Evolutionary conservation across 2,329 filamentous ascomycete species (phyloP).

Genomic region (Aspergillus puulaauensis): DNA sequence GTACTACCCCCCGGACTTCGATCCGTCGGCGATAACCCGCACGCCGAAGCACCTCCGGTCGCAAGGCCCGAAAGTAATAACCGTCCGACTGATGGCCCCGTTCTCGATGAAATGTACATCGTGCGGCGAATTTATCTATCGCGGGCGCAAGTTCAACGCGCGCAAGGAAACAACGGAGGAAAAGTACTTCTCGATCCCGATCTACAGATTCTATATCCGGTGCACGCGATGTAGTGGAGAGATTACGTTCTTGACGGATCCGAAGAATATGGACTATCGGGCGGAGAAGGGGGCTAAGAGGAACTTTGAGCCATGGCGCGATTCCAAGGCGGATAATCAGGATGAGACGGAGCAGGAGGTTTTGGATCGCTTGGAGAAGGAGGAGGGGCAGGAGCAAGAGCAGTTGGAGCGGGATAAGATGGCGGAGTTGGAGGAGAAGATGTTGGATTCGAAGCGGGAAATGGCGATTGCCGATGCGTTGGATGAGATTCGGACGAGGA

Average conservation of each 20-base stretch:
- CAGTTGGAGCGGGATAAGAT: slow-evolving; percentile 83
- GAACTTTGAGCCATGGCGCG: slow-evolving; percentile 90
- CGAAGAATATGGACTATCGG: slow-evolving; percentile 88
- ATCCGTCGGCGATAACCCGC: slow-evolving; percentile 76
- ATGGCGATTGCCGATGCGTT: slow-evolving; percentile 96
- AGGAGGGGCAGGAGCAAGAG: slow-evolving; percentile 64
- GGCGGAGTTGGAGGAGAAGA: slow-evolving; percentile 93
- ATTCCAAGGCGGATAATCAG: slow-evolving; percentile 53
- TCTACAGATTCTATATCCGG: slow-evolving; percentile 86
- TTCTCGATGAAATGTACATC: slow-evolving; percentile 74
- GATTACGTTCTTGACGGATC: slow-evolving; percentile 92
- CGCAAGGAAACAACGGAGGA: slow-evolving; percentile 90
- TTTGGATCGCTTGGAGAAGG: slow-evolving; percentile 76
- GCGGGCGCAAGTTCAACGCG: slow-evolving; percentile 92
- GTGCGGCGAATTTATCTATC: slow-evolving; percentile 78
- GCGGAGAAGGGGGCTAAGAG: slow-evolving; percentile 80
- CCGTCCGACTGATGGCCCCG: slow-evolving; percentile 86
- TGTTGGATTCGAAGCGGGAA: slow-evolving; percentile 85
- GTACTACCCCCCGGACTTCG: slow-evolving; percentile 75
- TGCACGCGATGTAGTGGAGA: slow-evolving; percentile 84
- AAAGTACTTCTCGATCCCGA: slow-evolving; percentile 82
- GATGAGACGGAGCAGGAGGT: slow-evolving; percentile 85
- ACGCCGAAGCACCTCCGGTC: slow-evolving; percentile 57
- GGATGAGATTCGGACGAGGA: slow-evolving; percentile 89
- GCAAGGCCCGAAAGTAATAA: slow-evolving; percentile 76